Conservation (phyloP, 305 asterid species). For the Vinca major region DNA sequence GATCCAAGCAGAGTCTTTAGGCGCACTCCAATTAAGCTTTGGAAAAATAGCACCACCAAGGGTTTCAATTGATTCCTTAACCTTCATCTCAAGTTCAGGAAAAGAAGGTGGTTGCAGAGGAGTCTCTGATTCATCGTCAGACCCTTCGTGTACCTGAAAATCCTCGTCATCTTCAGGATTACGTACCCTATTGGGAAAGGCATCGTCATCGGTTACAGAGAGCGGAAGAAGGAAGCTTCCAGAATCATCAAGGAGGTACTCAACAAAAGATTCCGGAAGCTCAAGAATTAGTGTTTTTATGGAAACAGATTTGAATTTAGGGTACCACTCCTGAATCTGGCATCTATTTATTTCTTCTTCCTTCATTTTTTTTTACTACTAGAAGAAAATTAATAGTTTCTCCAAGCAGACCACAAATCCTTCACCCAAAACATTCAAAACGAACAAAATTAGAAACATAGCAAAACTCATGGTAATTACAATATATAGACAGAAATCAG, state of each 20-base stretch:
- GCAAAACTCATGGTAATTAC: neutral
- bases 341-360: conserved; percentile 67
- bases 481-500: neutral
- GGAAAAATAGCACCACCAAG: conserved; percentile 88
- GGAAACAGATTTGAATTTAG: conserved; percentile 55
- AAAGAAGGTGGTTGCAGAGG: conserved; percentile 59
- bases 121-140: conserved; percentile 64
- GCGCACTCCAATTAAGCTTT: conserved; percentile 89
- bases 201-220: conserved; percentile 53
- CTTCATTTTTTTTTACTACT: conserved; percentile 29
- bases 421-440: neutral
- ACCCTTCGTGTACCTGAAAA: conserved; percentile 43
- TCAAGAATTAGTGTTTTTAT: conserved; percentile 49
- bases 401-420: too few species aligned
- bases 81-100: conserved; percentile 57
- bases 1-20: conserved; percentile 90
- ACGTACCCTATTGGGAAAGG: conserved; percentile 64
- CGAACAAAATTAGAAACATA: neutral
- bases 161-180: conserved; percentile 77
- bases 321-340: conserved; percentile 94
- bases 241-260: conserved; percentile 59
- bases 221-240: conserved; percentile 74
- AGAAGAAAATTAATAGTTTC: too few species aligned
- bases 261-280: conserved; percentile 65
- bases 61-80: conserved; percentile 51